Evolutionary conservation across 768 basidiomycete species (phyloP).

Genomic region (Podaxis rugospora): DNA sequence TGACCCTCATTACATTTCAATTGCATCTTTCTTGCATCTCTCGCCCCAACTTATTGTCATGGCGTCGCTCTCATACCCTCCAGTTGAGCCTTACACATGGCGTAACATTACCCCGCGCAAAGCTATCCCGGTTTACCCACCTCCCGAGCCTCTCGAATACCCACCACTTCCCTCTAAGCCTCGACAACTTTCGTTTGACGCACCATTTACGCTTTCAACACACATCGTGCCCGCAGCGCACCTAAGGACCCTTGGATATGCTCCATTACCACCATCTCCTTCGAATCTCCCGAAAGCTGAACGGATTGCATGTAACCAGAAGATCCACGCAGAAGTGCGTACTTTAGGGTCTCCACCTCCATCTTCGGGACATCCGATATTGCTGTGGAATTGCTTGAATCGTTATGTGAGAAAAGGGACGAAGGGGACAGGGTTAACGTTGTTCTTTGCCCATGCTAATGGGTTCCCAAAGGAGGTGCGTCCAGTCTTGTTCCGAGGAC

Average conservation of each 20-base stretch:
- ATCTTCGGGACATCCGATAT: conserved; percentile 33
- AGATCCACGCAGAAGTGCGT: conserved; percentile 21
- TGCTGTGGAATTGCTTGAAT: conserved; percentile 71
- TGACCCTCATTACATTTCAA: background rate
- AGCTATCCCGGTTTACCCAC: conserved; percentile 32
- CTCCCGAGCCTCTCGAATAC: conserved; percentile 25
- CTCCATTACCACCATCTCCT: conserved; percentile 30
- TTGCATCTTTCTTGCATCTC: background rate
- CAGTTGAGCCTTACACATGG: conserved; percentile 10
- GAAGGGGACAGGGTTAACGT: conserved; percentile 47
- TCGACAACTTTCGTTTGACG: conserved; percentile 27
- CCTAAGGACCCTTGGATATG: conserved; percentile 39
- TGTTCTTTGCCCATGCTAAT: conserved; percentile 81
- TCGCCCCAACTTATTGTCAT: background rate
- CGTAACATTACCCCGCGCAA: conserved; percentile 18
- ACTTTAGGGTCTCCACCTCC: conserved; percentile 26
- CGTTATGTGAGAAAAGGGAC: conserved; percentile 50
- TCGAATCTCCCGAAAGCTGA: conserved; percentile 32
- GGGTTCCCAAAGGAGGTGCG: conserved; percentile 85
- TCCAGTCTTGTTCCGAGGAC: background rate
- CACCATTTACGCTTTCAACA: conserved; percentile 41
- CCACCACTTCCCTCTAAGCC: conserved; percentile 38
- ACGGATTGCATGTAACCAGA: conserved; percentile 16
- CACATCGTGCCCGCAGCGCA: conserved; percentile 54
- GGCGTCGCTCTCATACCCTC: conserved; percentile 10